Conservation (phyloP, 305 asterid genomes). For the Solanum hybrid region DNA sequence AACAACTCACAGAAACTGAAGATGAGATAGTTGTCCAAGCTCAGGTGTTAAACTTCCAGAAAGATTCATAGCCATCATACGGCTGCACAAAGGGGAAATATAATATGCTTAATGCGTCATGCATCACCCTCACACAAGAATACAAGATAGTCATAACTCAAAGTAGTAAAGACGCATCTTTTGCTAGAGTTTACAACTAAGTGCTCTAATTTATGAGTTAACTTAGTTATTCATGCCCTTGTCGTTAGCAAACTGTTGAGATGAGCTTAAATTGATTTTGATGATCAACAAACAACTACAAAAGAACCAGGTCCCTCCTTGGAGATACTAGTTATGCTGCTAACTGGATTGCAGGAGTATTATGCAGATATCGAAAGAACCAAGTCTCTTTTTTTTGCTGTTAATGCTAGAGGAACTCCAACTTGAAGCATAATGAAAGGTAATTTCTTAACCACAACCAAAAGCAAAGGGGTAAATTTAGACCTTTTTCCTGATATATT, state of each 20-base stretch:
- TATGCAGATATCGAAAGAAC: not conserved
- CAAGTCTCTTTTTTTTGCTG: not conserved
- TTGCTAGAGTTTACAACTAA: not conserved
- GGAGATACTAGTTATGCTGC: not conserved
- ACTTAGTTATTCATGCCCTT: not conserved
- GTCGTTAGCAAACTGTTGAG: not conserved
- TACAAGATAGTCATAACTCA: not conserved
- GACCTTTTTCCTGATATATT: not conserved
- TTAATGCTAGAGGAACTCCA: not conserved
- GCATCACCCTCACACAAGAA: not conserved
- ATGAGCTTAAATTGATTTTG: not conserved
- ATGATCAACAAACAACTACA: not conserved
- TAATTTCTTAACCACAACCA: not conserved
- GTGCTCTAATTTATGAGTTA: not conserved
- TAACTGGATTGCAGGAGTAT: not conserved
- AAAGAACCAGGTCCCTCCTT: not conserved
- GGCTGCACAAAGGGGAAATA: slow-evolving; percentile 22
- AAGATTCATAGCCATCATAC: slow-evolving; percentile 32
- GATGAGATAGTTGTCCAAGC: slow-evolving; percentile 36
- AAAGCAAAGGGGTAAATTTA: not conserved
- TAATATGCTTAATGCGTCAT: not conserved
- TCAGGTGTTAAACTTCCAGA: slow-evolving; percentile 38
- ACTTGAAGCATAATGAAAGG: not conserved
- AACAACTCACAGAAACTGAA: slow-evolving; percentile 27
- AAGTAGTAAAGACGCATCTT: not conserved